phyloP scores from a whole-genome alignment of 805 yeast species.

The Candida khao-thaluensis region DNA sequence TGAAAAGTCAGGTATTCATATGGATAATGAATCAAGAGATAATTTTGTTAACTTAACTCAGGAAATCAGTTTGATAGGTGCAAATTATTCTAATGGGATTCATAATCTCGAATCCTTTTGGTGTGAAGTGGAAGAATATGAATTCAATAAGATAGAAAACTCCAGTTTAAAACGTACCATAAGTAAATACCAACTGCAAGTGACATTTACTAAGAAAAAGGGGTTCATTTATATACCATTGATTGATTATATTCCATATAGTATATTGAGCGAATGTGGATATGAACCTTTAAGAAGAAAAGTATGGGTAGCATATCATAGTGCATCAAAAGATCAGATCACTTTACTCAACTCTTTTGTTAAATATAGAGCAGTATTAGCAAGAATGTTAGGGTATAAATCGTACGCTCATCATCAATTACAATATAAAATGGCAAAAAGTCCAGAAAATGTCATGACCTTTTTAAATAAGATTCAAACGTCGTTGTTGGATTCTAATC shows the following conservation, averaged over 20 bases:
- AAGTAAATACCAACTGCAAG: conserved; percentile 23
- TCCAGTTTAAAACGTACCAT: conserved; percentile 25
- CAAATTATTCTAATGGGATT: conserved; percentile 62
- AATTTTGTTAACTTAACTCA: conserved; percentile 78
- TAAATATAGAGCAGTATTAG: conserved; percentile 64
- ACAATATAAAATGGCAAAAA: conserved; percentile 85
- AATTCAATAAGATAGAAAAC: conserved; percentile 28
- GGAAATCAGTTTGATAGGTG: conserved; percentile 77
- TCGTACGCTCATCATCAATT: conserved; percentile 80
- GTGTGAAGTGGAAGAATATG: conserved; percentile 33
- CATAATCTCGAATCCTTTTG: conserved; percentile 32
- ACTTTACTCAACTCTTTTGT: conserved; percentile 56
- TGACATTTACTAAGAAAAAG: conserved; percentile 14
- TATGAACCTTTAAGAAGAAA: conserved; percentile 57
- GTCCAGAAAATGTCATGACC: conserved; percentile 69
- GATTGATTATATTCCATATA: conserved; percentile 62
- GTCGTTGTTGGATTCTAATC: conserved; percentile 34
- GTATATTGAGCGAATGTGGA: conserved; percentile 58
- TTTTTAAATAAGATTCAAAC: conserved; percentile 63
- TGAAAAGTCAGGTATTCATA: conserved; percentile 83
- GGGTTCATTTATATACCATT: conserved; percentile 29
- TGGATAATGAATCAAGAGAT: conserved; percentile 62
- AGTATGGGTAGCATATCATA: conserved; percentile 75
- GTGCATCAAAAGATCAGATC: conserved; percentile 63
- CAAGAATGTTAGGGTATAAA: conserved; percentile 66